Percentiles rank a stretch among this genome's conserved stretches.
phyloP scores from a whole-genome alignment of 306 rosid genomes.

The apple (Malus domestica) region DNA sequence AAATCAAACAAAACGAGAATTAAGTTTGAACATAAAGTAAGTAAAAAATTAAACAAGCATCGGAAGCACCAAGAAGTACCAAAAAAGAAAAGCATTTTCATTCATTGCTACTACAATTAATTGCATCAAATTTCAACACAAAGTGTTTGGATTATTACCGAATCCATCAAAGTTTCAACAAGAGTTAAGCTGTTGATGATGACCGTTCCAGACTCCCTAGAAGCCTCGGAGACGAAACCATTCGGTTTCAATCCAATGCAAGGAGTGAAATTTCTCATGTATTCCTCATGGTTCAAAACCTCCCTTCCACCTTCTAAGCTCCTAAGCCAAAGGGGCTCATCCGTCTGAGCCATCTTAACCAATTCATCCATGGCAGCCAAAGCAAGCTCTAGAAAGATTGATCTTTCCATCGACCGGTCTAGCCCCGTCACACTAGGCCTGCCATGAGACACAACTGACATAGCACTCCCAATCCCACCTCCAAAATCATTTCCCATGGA shows the following conservation, averaged over 20 bases:
- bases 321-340: slow-evolving; percentile 85
- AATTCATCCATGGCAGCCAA: slow-evolving; percentile 94
- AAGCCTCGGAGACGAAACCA: slow-evolving; percentile 72
- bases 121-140: background rate
- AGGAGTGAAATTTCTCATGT: slow-evolving; percentile 61
- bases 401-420: slow-evolving; percentile 64
- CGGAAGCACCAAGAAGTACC: background rate
- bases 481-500: slow-evolving; percentile 61
- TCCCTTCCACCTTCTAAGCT: slow-evolving; percentile 71
- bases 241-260: slow-evolving; percentile 79
- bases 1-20: background rate
- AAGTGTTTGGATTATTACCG: slow-evolving; percentile 32
- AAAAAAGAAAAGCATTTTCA: background rate
- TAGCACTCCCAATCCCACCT: slow-evolving; percentile 37
- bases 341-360: slow-evolving; percentile 72
- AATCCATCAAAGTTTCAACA: slow-evolving; percentile 87
- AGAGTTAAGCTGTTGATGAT: slow-evolving; percentile 84
- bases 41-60: background rate
- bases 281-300: slow-evolving; percentile 70
- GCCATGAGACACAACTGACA: slow-evolving; percentile 31
- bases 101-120: background rate
- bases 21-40: background rate
- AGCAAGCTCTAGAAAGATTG: slow-evolving; percentile 85
- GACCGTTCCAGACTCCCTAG: slow-evolving; percentile 80
- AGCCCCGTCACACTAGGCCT: slow-evolving; percentile 23